Conservation (phyloP, 192 early-diverging fungal genomes). For the Phlyctochytrium planicorne region DNA sequence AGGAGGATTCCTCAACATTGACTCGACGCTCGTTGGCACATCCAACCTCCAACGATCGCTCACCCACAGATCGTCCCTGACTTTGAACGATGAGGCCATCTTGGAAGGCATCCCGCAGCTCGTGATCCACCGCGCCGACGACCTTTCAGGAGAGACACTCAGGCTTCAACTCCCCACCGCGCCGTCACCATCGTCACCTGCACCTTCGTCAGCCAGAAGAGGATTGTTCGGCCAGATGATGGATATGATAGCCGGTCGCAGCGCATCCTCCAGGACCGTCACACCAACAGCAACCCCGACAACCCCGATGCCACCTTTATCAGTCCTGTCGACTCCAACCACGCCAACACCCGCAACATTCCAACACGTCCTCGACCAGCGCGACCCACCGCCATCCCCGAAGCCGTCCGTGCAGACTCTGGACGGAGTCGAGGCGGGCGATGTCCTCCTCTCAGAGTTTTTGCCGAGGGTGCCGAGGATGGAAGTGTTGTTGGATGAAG, state of each 20-base stretch:
- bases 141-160: neutral
- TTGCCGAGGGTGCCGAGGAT: neutral
- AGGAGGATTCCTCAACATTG: neutral
- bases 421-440: neutral
- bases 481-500: neutral
- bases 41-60: neutral
- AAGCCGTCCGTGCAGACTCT: neutral
- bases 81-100: too few species aligned
- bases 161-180: too few species aligned
- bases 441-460: neutral
- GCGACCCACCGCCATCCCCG: neutral
- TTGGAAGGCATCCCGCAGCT: too few species aligned
- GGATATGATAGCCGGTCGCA: too few species aligned
- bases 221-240: too few species aligned
- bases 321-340: neutral
- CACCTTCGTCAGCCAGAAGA: neutral
- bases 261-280: too few species aligned
- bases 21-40: neutral
- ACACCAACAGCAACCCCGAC: too few species aligned
- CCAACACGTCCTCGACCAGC: neutral
- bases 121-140: neutral
- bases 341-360: neutral
- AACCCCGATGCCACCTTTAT: too few species aligned
- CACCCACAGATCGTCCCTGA: too few species aligned
- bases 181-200: neutral